Evolutionary conservation across 768 basidiomycete genomes (phyloP), one percentile per base, ranked within the genome.

Genomic region (Obba rivulosa): DNA sequence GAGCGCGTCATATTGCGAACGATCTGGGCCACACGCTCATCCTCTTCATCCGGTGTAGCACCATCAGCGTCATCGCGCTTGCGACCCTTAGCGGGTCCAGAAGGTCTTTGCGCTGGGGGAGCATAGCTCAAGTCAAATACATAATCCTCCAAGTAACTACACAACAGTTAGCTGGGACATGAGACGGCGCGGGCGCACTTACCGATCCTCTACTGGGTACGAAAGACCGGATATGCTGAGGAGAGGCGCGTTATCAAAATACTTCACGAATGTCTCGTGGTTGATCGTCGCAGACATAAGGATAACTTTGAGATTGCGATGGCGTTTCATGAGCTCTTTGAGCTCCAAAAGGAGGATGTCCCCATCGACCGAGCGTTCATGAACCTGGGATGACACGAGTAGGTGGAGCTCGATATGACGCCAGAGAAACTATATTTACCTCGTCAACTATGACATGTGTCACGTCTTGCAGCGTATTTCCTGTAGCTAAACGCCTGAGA

Each of bases 211-310:
- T 3, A 95, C 85, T 2, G 88, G 90, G 61, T 87, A 72, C 1
- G 86, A 78, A 56, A 81, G 80, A 1, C 94, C 94, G 3, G 92
- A 90, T 22, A 97, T 96, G 22, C 75, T 77, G 45, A 96, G 69
- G 41, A 89, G 71, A 1, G 94, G 92, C 3, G 92, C 91, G 18
- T 78, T 74, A 43, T 79, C 64, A 61, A 95, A 96, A 63, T 97
- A 97, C 48, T 78, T 74, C 41, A 83, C 70, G 56, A 92, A 93
- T n/a, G 74, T 79, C 53, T 88, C 75, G 51, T 92, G 89, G 58
- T 96, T 94, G 65, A 95, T 94, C 0, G 94, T 97, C 4, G 94
- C 94, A 25, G 88, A 92, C 92, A 96, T 96, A 40, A 95, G 74
- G 18, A 94, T 68, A 18, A 97, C 75, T 62, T 88, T 93, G 57